Evolutionary conservation across 2,329 filamentous ascomycete genomes (phyloP).

Genomic region (Scytalidium sp.): DNA sequence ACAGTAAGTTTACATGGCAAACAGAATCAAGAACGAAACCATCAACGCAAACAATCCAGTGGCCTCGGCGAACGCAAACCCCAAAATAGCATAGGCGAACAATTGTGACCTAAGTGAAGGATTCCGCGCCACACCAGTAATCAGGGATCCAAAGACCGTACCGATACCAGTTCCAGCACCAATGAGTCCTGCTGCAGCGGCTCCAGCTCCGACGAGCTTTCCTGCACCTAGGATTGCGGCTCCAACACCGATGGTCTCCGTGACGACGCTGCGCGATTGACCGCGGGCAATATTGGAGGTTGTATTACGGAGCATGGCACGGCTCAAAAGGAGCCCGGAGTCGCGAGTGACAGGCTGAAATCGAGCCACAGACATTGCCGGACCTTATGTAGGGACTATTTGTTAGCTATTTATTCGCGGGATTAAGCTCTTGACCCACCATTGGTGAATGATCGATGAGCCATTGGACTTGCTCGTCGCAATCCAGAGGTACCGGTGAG

Average conservation of each 20-base stretch:
- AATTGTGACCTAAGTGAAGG: slow-evolving; percentile 52
- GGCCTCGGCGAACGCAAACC: slow-evolving; percentile 62
- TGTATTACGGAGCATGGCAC: slow-evolving; percentile 19
- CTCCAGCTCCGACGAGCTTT: slow-evolving; percentile 23
- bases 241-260: slow-evolving; percentile 21
- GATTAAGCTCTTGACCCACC: slow-evolving; percentile 16
- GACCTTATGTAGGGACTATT: slow-evolving; percentile 10
- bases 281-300: slow-evolving; percentile 17
- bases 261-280: slow-evolving; percentile 21
- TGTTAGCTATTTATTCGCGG: slow-evolving; percentile 13
- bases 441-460: slow-evolving; percentile 22
- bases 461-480: slow-evolving; percentile 19
- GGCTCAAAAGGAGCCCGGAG: slow-evolving; percentile 20
- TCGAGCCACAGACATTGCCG: slow-evolving; percentile 19
- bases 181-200: slow-evolving; percentile 24
- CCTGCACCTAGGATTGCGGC: slow-evolving; percentile 21
- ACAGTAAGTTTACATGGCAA: slow-evolving; percentile 19
- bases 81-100: slow-evolving; percentile 62
- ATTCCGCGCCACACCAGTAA: slow-evolving; percentile 53
- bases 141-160: slow-evolving; percentile 51
- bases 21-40: slow-evolving; percentile 33
- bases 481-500: slow-evolving; percentile 19
- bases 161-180: slow-evolving; percentile 41
- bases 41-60: slow-evolving; percentile 56
- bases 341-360: slow-evolving; percentile 17